These are phyloP conservation scores for Alternaria gaisen DNA, from an alignment of 2,329 filamentous ascomycete genomes.

Conservation along the genomic window DNA sequence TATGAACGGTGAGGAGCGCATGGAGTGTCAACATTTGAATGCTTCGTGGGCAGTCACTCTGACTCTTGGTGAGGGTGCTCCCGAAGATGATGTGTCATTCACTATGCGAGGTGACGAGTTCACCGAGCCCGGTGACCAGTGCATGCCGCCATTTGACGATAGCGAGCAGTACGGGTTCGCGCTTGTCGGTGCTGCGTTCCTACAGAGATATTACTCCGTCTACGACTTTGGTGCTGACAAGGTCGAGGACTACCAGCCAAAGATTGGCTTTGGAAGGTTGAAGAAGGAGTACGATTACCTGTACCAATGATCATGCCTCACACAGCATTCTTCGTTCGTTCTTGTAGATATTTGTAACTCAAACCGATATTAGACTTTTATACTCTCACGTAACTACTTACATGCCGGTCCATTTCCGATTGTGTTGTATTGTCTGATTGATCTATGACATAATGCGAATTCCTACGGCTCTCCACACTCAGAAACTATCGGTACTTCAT, in stretches of 20 bases:
- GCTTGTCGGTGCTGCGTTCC: conserved; percentile 21
- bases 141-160: conserved; percentile 27
- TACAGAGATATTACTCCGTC: conserved; percentile 22
- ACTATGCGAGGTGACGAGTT: conserved; percentile 24
- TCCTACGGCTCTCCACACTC: too few relatives aligned
- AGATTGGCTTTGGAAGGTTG: conserved; percentile 28
- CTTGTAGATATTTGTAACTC: not conserved
- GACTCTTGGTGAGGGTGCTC: conserved; percentile 22
- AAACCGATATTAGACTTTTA: not conserved
- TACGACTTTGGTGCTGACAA: conserved; percentile 26
- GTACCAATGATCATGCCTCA: not conserved
- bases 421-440: not conserved
- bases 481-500: not conserved
- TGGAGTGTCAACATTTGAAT: conserved; percentile 27
- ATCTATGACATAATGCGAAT: not conserved
- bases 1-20: conserved; percentile 16
- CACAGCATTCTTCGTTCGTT: not conserved
- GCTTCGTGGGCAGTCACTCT: conserved; percentile 28
- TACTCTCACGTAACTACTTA: not conserved
- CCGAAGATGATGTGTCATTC: conserved; percentile 19
- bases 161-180: conserved; percentile 14
- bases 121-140: conserved; percentile 13
- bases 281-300: conserved; percentile 31
- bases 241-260: conserved; percentile 24
- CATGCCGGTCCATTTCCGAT: not conserved